Evolutionary conservation across 352 stramenopile species (phyloP).

Genomic region (Phytophthora ohioensis): DNA sequence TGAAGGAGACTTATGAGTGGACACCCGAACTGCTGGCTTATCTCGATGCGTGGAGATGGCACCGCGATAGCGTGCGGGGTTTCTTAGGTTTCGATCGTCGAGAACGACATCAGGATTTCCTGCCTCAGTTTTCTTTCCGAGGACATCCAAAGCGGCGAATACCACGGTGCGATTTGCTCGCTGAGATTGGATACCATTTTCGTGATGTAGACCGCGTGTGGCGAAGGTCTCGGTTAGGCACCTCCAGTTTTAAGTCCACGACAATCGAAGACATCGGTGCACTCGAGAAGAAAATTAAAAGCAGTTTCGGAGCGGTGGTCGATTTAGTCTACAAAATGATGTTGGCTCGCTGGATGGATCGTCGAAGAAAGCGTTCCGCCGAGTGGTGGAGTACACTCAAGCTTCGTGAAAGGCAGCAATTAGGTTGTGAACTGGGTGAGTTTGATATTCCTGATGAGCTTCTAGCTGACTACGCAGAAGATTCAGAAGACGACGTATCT

Average conservation of each 20-base stretch:
- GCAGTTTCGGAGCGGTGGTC: constrained; percentile 35
- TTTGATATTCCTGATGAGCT: constrained; percentile 5
- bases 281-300: constrained; percentile 62
- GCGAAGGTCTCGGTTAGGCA: constrained; percentile 36
- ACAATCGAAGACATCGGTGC: constrained; percentile 46
- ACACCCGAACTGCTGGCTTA: constrained; percentile 58
- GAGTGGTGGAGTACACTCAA: constrained; percentile 32
- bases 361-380: constrained; percentile 22
- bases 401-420: constrained; percentile 4
- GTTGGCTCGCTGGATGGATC: constrained; percentile 53
- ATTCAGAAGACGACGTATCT: neutral
- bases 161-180: constrained; percentile 35
- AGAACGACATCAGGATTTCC: constrained; percentile 30
- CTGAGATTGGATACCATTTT: constrained; percentile 40
- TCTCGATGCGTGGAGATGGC: constrained; percentile 48
- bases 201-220: constrained; percentile 34
- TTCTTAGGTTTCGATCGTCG: constrained; percentile 36
- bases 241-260: constrained; percentile 32
- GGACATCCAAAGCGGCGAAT: constrained; percentile 4
- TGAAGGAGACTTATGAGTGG: constrained; percentile 50
- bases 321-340: constrained; percentile 61
- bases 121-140: constrained; percentile 27
- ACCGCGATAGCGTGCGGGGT: constrained; percentile 4
- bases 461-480: neutral
- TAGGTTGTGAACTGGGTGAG: neutral